phyloP scores from a whole-genome alignment of 1,139 yeast species.

The Sugiyamaella xylanicola region DNA sequence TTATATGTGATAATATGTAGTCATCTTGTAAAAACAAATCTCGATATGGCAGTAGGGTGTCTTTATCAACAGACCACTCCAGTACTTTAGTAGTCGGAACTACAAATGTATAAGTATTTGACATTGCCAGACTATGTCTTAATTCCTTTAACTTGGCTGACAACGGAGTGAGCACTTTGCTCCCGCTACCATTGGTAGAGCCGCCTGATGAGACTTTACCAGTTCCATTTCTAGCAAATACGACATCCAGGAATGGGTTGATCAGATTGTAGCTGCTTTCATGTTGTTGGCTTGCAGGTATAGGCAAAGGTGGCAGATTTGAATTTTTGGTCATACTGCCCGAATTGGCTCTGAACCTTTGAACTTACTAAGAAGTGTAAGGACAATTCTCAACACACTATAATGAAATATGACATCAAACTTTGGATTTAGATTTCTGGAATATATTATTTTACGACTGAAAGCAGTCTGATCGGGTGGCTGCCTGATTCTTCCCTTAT shows the following conservation, averaged over 20 bases:
- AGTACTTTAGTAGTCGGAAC: constrained; percentile 52
- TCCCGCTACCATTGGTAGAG: constrained; percentile 32
- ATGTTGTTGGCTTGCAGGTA: neutral
- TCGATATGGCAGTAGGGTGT: constrained; percentile 49
- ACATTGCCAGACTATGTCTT: constrained; percentile 46
- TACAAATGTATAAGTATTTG: constrained; percentile 39
- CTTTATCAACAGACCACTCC: constrained; percentile 53
- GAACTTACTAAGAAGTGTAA: neutral
- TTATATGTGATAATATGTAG: constrained; percentile 70
- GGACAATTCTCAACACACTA: neutral
- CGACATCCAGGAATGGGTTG: constrained; percentile 67
- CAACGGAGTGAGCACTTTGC: too few relatives aligned
- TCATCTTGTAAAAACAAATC: constrained; percentile 68
- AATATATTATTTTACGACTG: neutral
- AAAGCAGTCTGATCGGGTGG: neutral
- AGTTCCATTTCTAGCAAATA: constrained; percentile 53
- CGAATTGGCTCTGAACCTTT: neutral
- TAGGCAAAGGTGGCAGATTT: neutral
- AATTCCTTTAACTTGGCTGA: constrained; percentile 54
- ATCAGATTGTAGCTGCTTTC: constrained; percentile 40
- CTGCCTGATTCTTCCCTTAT: neutral
- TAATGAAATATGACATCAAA: neutral
- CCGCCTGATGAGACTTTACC: too few relatives aligned
- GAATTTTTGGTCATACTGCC: neutral
- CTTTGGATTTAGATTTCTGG: too few relatives aligned